Base-by-base conservation (phyloP, 2,329 filamentous ascomycete species). In the Rhytidhysteron rufulum region DNA sequence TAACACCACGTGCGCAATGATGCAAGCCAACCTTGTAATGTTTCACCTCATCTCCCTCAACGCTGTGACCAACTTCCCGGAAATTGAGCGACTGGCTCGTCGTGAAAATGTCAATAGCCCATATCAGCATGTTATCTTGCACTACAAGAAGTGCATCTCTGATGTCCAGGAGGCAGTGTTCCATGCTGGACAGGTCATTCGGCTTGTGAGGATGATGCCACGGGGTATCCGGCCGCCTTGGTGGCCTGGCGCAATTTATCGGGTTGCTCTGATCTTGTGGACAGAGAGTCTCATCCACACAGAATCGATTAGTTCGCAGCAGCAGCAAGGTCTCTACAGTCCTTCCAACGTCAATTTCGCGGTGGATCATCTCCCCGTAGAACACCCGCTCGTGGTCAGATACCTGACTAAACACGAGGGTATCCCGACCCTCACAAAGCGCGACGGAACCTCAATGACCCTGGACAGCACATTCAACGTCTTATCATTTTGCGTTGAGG, bases 31-130 rank as follows among this genome's bases (percentile, higher is more conserved):
- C 54, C 63, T 87, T 31, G 75, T 84, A 31, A 74, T 87, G 44
- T 86, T 83, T 59, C 83, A 88, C 51, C 72, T 87, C 31, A 80
- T 87, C 55, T 82, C 77, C 35, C 72, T 88, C 43, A 86, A 86
- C 50, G 76, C 79, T 7, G 75, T 85, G 20, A 82, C 81, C 13
- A 80, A 79, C 61, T 85, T 86, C 54, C 72, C 78, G 2, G 79
- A 82, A 50, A 79, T 86, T 33, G 83, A 87, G 65, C 72, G 75
- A 3, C 68, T 86, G 8, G 83, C 83, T 3, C 74, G 83, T 13
- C 72, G 76, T 25, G 81, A 85, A 43, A 71, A 67, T 17, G 71
- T 78, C 33, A 74, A 82, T 45, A 74, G 73, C 6, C 71, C 72
- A 3, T 76, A 75, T 53, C 76, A 77, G 67, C 73, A 78, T 29